A percentile compares a stretch with the other conserved stretches of the same genome.
Evolutionary conservation across 805 yeast genomes (phyloP).

Genomic region (Jamesozyma lodderae): DNA sequence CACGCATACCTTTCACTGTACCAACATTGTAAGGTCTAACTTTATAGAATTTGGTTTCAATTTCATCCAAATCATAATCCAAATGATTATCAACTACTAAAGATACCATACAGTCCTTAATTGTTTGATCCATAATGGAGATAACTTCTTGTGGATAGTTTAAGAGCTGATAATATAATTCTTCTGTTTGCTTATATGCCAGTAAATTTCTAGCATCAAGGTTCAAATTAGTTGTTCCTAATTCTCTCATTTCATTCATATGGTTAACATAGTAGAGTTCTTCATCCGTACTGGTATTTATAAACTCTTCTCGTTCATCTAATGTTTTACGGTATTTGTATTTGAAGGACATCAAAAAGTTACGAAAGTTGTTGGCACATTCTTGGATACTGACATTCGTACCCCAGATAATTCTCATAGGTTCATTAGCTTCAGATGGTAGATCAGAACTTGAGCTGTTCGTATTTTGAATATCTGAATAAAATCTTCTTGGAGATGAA

Average conservation of each 20-base stretch:
- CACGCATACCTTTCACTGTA: constrained; percentile 74
- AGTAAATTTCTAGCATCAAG: constrained; percentile 74
- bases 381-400: constrained; percentile 92
- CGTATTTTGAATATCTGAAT: constrained; percentile 18
- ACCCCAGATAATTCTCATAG: constrained; percentile 94
- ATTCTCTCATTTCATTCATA: constrained; percentile 61
- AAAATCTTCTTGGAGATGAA: constrained; percentile 63
- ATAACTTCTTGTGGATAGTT: constrained; percentile 95
- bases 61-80: constrained; percentile 48
- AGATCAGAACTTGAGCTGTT: constrained; percentile 21
- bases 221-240: constrained; percentile 76
- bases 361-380: constrained; percentile 68
- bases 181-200: constrained; percentile 66
- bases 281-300: constrained; percentile 51
- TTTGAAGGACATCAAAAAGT: constrained; percentile 78
- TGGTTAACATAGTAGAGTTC: constrained; percentile 64
- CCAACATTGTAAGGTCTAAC: constrained; percentile 84
- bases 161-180: constrained; percentile 74
- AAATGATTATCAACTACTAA: constrained; percentile 47
- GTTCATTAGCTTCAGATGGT: constrained; percentile 46
- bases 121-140: constrained; percentile 95
- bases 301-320: constrained; percentile 29
- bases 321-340: constrained; percentile 55
- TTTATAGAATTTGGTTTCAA: constrained; percentile 75
- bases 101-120: constrained; percentile 81